Conservation (phyloP, 2,329 filamentous ascomycete genomes). For the Bertia moriformis region DNA sequence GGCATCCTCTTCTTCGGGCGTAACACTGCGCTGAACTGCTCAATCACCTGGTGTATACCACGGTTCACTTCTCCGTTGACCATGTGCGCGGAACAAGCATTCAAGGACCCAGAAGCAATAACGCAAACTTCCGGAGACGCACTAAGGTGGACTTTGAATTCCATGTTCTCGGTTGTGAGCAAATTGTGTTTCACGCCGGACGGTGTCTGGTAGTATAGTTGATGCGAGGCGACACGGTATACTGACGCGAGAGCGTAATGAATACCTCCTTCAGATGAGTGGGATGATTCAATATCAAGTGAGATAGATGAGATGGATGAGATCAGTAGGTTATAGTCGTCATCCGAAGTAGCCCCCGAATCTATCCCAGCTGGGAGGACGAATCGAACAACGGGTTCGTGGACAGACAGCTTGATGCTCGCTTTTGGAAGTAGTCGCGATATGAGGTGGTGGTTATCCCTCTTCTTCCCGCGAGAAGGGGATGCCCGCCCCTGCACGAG, state of each 20-base stretch:
- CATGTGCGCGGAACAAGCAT: constrained; percentile 58
- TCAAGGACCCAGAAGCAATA: constrained; percentile 46
- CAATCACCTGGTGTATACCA: constrained; percentile 55
- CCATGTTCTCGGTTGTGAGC: constrained; percentile 50
- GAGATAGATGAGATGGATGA: constrained; percentile 59
- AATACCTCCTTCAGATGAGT: constrained; percentile 47
- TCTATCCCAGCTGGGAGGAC: constrained; percentile 46
- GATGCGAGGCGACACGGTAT: constrained; percentile 50
- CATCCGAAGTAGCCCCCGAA: constrained; percentile 18
- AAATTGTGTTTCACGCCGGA: constrained; percentile 51
- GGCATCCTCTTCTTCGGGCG: constrained; percentile 26
- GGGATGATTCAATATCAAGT: constrained; percentile 59
- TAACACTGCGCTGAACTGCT: constrained; percentile 42
- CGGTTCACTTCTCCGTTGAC: constrained; percentile 58
- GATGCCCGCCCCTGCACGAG: constrained; percentile 24
- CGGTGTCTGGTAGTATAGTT: constrained; percentile 60
- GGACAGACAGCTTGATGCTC: constrained; percentile 58
- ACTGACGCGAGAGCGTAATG: constrained; percentile 53
- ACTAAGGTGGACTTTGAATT: constrained; percentile 50
- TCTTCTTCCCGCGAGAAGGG: constrained; percentile 14
- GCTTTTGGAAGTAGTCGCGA: constrained; percentile 58
- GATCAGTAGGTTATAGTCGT: constrained; percentile 60
- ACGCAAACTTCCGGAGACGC: constrained; percentile 54
- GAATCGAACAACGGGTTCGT: constrained; percentile 61
- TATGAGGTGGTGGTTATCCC: constrained; percentile 35